Percentiles rank a stretch among this genome's conserved stretches.
Conservation (phyloP, 169 alveolate species). For the Fabrea salina region DNA sequence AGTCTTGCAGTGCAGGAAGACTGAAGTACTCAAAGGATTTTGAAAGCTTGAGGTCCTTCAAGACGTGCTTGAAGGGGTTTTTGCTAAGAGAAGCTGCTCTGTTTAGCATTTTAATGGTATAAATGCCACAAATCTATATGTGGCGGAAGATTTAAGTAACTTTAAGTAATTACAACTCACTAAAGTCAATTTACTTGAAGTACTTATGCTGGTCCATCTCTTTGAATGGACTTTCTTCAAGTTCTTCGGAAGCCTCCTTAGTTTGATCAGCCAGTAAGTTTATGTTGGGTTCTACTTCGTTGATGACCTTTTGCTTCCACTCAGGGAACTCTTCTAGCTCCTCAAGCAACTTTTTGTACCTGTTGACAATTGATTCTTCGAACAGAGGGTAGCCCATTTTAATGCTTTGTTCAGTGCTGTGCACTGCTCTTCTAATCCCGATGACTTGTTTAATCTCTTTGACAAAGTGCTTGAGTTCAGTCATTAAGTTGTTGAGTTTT, state of each 20-base stretch:
- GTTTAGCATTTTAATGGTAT: background rate
- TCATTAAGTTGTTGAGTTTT: background rate
- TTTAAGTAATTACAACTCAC: too few relatives aligned
- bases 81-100: background rate
- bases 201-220: background rate
- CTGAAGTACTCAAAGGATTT: slow-evolving; percentile 28
- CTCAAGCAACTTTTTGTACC: background rate
- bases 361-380: background rate
- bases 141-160: too few relatives aligned
- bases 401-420: background rate
- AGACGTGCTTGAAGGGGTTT: slow-evolving; percentile 2
- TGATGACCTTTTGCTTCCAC: background rate
- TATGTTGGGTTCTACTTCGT: background rate
- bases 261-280: background rate
- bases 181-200: background rate
- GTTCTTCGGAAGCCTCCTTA: background rate
- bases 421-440: background rate
- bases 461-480: background rate
- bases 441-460: background rate
- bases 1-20: slow-evolving; percentile 37
- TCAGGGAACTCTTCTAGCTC: slow-evolving; percentile 5
- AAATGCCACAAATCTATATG: too few relatives aligned
- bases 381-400: background rate
- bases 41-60: background rate
- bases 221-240: background rate